Percentiles rank a stretch among this genome's conserved stretches.
Conservation (phyloP, 2,329 filamentous ascomycete genomes). For the Sclerotinia sclerotiorum region DNA sequence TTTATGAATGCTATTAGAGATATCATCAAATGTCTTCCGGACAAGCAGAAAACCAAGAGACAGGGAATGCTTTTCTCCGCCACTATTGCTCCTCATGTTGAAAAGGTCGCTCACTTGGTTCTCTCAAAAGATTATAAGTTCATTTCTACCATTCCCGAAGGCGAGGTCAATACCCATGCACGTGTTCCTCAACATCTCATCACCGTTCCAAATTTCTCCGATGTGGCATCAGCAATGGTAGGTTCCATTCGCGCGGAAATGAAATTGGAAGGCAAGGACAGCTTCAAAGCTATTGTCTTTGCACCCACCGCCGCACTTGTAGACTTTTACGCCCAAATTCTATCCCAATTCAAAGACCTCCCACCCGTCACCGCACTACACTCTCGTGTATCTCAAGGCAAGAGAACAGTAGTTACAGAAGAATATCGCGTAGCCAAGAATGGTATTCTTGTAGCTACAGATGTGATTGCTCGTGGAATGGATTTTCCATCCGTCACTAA, state of each 20-base stretch:
- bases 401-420: conserved; percentile 70
- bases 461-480: conserved; percentile 80
- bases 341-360: conserved; percentile 43
- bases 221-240: conserved; percentile 72
- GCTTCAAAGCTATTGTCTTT: conserved; percentile 96
- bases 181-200: conserved; percentile 79
- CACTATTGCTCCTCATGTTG: conserved; percentile 82
- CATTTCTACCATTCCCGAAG: conserved; percentile 79
- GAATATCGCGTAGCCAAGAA: conserved; percentile 64
- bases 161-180: conserved; percentile 83
- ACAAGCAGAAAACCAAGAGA: conserved; percentile 60
- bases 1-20: conserved; percentile 65
- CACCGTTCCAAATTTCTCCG: conserved; percentile 66
- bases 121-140: conserved; percentile 80
- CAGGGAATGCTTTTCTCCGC: conserved; percentile 96
- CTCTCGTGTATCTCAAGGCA: conserved; percentile 68
- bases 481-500: conserved; percentile 81
- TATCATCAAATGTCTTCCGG: conserved; percentile 64
- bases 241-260: conserved; percentile 69
- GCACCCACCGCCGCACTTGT: conserved; percentile 77
- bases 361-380: conserved; percentile 58
- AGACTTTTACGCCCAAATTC: conserved; percentile 59
- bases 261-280: conserved; percentile 44
- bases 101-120: conserved; percentile 76
- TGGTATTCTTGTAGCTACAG: conserved; percentile 72